Conservation (phyloP, 169 alveolate species). For the Hammondia hammondi region DNA sequence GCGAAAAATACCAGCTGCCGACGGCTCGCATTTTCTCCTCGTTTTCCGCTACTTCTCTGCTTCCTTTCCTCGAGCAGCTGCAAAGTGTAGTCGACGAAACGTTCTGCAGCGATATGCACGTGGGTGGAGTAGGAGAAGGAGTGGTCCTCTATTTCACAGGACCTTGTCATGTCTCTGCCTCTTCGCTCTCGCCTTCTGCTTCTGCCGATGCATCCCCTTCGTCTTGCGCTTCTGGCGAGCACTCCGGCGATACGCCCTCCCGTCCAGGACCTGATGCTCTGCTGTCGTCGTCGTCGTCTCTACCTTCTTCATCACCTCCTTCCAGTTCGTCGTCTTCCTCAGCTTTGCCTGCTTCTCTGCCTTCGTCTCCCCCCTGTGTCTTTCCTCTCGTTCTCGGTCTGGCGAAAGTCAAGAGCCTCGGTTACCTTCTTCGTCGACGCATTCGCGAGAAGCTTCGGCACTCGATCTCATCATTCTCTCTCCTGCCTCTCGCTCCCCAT, state of each 20-base stretch:
- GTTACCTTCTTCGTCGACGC: conserved; percentile 46
- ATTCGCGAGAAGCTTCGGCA: conserved; percentile 47
- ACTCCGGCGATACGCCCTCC: neutral
- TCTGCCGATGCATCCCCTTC: neutral
- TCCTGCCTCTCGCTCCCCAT: conserved; percentile 28
- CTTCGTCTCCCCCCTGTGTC: neutral
- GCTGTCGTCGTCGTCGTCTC: neutral
- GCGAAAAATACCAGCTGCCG: conserved; percentile 43
- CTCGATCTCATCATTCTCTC: neutral
- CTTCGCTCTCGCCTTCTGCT: neutral
- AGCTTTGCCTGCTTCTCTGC: neutral
- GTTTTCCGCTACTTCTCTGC: conserved; percentile 42
- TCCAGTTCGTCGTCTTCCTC: neutral
- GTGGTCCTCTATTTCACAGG: conserved; percentile 9
- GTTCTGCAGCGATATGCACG: neutral
- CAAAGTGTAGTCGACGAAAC: neutral
- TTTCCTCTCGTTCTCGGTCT: conserved; percentile 56
- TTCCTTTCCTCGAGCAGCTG: conserved; percentile 44
- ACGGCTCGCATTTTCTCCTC: conserved; percentile 39
- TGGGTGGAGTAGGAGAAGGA: conserved; percentile 2
- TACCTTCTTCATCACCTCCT: neutral
- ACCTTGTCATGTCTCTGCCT: neutral
- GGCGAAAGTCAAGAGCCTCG: conserved; percentile 50
- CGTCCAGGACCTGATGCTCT: neutral
- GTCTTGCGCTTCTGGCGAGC: neutral